Conservation (phyloP, 352 stramenopile genomes). For the Paralagenidium karlingii region DNA sequence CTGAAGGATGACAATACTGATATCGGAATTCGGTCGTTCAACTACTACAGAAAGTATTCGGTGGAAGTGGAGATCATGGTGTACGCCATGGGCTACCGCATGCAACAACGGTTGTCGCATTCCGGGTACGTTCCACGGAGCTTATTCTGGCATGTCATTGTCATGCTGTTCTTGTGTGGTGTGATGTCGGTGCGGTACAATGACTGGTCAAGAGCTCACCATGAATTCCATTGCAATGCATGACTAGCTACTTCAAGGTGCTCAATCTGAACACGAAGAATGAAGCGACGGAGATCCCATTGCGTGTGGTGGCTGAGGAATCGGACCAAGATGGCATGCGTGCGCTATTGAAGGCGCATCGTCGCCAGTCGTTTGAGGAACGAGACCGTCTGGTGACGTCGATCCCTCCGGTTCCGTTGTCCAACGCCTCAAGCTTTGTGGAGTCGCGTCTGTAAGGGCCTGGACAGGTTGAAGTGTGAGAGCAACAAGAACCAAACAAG, state of each 20-base stretch:
- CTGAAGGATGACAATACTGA: no score
- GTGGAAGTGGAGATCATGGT: conserved; percentile 23
- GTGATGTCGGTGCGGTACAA: no score
- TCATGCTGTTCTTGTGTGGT: no score
- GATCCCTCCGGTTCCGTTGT: conserved; percentile 20
- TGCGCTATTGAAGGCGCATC: conserved; percentile 16
- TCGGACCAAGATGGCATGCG: conserved; percentile 23
- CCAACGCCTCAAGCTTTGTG: conserved; percentile 17
- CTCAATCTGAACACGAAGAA: conserved; percentile 15
- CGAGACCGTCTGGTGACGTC: conserved; percentile 18
- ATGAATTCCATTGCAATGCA: no score
- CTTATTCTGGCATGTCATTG: no score
- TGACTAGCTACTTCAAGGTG: conserved; percentile 26
- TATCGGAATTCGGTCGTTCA: no score
- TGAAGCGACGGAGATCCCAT: conserved; percentile 16
- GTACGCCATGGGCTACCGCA: conserved; percentile 10
- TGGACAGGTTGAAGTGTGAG: no score
- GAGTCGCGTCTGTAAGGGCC: no score
- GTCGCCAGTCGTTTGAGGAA: conserved; percentile 21
- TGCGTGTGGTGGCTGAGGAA: conserved; percentile 17
- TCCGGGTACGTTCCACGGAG: conserved; percentile 12
- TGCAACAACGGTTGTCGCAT: conserved; percentile 16
- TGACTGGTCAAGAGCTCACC: no score
- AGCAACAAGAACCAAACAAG: no score
- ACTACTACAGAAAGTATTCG: conserved; percentile 22